These are phyloP conservation scores for Candida pseudoglaebosa DNA, from an alignment of 805 yeast genomes.

Conservation along the genomic window DNA sequence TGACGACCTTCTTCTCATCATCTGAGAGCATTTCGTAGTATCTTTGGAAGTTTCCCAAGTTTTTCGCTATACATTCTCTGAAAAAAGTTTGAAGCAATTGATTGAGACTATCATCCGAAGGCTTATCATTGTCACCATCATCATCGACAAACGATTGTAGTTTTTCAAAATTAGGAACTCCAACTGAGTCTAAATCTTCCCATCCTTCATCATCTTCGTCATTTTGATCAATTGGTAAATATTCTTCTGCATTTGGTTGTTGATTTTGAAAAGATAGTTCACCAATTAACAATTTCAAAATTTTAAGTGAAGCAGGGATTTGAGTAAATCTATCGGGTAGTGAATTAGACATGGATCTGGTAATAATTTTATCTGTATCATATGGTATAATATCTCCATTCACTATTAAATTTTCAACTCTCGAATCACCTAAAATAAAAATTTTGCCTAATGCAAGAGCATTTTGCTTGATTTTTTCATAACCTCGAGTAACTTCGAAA, in stretches of 20 bases:
- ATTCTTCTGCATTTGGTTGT: constrained; percentile 43
- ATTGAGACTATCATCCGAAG: constrained; percentile 32
- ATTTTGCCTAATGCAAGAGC: constrained; percentile 70
- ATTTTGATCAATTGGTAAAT: constrained; percentile 19
- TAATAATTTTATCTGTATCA: constrained; percentile 62
- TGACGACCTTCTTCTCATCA: constrained; percentile 49
- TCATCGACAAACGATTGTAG: constrained; percentile 53
- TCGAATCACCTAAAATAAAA: constrained; percentile 52
- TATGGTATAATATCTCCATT: constrained; percentile 75
- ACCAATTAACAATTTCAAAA: constrained; percentile 61
- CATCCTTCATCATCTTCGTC: constrained; percentile 55
- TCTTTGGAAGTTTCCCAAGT: constrained; percentile 48
- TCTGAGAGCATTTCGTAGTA: constrained; percentile 48
- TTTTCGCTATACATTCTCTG: constrained; percentile 49
- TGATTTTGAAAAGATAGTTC: constrained; percentile 67
- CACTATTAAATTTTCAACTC: constrained; percentile 52
- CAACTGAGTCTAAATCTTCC: constrained; percentile 74
- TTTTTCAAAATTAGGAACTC: constrained; percentile 59
- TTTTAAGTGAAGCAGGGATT: constrained; percentile 67
- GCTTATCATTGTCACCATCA: constrained; percentile 35
- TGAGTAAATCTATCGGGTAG: constrained; percentile 62
- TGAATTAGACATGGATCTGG: constrained; percentile 76
- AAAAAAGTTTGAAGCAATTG: constrained; percentile 48
- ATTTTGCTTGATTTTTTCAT: constrained; percentile 61
- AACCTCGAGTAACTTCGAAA: constrained; percentile 79